These are phyloP conservation scores for Phaffomyces opuntiae DNA, from an alignment of 805 yeast genomes.

Conservation along the genomic window DNA sequence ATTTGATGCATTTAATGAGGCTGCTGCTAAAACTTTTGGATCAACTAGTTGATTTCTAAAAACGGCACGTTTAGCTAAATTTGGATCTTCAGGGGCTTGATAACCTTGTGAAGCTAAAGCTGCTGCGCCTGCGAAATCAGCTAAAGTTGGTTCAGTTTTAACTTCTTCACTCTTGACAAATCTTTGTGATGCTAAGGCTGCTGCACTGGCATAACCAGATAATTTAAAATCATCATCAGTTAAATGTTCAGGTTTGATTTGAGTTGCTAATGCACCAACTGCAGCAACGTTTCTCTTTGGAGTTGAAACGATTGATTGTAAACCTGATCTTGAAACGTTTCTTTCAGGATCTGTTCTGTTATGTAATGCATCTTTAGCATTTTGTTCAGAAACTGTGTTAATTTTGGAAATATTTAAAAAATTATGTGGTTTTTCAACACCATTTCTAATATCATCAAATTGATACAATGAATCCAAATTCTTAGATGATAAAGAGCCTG, in stretches of 20 bases:
- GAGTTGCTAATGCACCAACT: constrained; percentile 33
- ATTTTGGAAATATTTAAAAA: constrained; percentile 47
- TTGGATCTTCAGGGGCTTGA: constrained; percentile 31
- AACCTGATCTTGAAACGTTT: constrained; percentile 30
- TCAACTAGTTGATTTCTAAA: constrained; percentile 31
- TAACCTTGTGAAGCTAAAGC: constrained; percentile 45
- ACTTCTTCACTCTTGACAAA: constrained; percentile 29
- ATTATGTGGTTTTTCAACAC: constrained; percentile 28
- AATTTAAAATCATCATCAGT: neutral
- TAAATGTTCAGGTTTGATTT: neutral
- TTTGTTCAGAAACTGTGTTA: constrained; percentile 37
- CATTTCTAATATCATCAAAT: constrained; percentile 37
- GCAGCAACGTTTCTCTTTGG: constrained; percentile 39
- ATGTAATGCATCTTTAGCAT: constrained; percentile 26
- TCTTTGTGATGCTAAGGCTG: constrained; percentile 47
- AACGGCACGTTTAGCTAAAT: constrained; percentile 35
- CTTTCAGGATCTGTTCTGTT: constrained; percentile 24
- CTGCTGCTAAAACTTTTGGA: constrained; percentile 40
- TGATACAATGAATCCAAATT: constrained; percentile 34
- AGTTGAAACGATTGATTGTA: constrained; percentile 29
- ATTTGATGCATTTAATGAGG: constrained; percentile 42
- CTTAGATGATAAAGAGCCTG: constrained; percentile 27
- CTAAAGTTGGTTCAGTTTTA: constrained; percentile 28
- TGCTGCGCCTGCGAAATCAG: constrained; percentile 36
- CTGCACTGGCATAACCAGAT: constrained; percentile 19